phyloP scores from a whole-genome alignment of 495 filamentous ascomycete species.

The Neurospora tetrasperma region DNA sequence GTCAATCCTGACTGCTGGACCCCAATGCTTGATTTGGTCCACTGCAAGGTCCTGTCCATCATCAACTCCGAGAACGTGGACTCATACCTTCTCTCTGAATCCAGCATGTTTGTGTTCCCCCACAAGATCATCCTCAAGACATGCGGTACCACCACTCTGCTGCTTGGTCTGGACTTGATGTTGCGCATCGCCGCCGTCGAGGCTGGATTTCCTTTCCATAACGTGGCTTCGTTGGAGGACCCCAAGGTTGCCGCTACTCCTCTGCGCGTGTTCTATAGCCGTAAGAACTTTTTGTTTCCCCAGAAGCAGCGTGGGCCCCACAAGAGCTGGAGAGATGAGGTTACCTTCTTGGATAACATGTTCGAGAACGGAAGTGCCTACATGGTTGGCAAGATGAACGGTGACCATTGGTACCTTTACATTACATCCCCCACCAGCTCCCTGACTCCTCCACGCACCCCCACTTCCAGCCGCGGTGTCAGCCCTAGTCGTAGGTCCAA shows the following conservation, averaged over 20 bases:
- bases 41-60: conserved; percentile 95
- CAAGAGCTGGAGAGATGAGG: conserved; percentile 94
- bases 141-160: conserved; percentile 91
- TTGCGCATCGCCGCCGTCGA: conserved; percentile 80
- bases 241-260: conserved; percentile 67
- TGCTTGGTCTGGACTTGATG: conserved; percentile 79
- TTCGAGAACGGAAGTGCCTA: conserved; percentile 94
- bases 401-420: conserved; percentile 98
- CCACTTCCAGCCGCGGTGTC: conserved; percentile 26
- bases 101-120: conserved; percentile 99
- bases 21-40: conserved; percentile 93
- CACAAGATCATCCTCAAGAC: conserved; percentile 99
- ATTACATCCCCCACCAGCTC: conserved; percentile 71
- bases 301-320: conserved; percentile 91
- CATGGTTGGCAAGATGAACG: conserved; percentile 99
- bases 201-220: conserved; percentile 69
- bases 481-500: conserved; percentile 28
- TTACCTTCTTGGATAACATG: conserved; percentile 77
- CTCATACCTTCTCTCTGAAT: conserved; percentile 95
- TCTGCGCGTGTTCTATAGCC: conserved; percentile 95
- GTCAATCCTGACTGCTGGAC: conserved; percentile 83
- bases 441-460: conserved; percentile 81
- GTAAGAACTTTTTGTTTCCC: conserved; percentile 96
- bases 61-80: conserved; percentile 93
- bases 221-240: conserved; percentile 39